A percentile compares a stretch with the other conserved stretches of the same genome.
These are phyloP conservation scores for Sporothrix schenckii DNA, from an alignment of 2,329 filamentous ascomycete genomes.

Conservation along the genomic window DNA sequence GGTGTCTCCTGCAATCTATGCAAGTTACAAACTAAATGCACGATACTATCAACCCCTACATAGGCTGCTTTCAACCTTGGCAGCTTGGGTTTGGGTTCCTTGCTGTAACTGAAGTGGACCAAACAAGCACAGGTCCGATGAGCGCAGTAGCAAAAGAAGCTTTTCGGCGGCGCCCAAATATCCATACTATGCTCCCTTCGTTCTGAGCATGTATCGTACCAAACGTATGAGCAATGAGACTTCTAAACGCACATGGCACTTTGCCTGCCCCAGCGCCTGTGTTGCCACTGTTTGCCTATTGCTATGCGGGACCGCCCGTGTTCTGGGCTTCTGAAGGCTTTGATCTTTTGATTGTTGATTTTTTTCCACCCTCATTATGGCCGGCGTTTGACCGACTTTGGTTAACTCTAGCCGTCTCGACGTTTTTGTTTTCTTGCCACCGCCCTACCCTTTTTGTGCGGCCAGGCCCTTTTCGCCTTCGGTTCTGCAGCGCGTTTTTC, in stretches of 20 bases:
- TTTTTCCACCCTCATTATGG: no score
- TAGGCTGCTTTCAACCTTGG: background rate
- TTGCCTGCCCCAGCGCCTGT: background rate
- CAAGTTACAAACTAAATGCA: no score
- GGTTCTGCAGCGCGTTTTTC: no score
- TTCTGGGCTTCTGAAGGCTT: no score
- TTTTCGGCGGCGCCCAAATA: background rate
- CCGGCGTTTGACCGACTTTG: no score
- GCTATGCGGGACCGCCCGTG: no score
- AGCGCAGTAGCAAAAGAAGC: background rate
- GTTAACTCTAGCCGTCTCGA: no score
- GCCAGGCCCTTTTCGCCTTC: no score
- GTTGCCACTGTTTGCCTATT: background rate
- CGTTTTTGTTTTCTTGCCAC: no score
- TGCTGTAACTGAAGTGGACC: background rate
- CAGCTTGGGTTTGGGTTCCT: background rate
- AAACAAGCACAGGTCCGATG: background rate
- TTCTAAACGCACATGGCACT: background rate
- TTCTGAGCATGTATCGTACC: background rate
- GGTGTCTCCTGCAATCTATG: slow-evolving; percentile 9
- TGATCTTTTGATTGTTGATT: no score
- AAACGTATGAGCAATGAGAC: background rate
- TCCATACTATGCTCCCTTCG: background rate
- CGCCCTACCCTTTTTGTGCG: no score
- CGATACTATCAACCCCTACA: no score